Percentiles rank a stretch among this genome's conserved stretches.
phyloP scores from a whole-genome alignment of 352 stramenopile species.

The Phytophthora tubulina region DNA sequence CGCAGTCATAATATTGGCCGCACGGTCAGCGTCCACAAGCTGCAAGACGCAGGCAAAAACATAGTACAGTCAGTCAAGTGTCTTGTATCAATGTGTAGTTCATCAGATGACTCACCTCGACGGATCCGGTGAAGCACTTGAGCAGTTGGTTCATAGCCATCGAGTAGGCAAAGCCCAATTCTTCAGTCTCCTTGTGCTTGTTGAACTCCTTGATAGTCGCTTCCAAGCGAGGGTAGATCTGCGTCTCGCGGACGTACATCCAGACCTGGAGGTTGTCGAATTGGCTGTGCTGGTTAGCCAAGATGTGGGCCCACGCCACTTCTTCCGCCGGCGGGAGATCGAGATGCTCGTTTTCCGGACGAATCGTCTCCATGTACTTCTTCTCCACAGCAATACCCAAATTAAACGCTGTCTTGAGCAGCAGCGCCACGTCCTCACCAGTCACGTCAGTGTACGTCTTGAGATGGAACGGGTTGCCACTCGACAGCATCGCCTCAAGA shows the following conservation, averaged over 20 bases:
- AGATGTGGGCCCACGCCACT: constrained; percentile 83
- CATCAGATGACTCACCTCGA: constrained; percentile 63
- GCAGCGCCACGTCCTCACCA: constrained; percentile 74
- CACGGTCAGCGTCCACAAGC: constrained; percentile 63
- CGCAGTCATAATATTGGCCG: constrained; percentile 46
- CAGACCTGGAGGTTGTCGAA: constrained; percentile 91
- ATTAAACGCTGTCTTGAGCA: constrained; percentile 87
- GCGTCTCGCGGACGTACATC: constrained; percentile 83
- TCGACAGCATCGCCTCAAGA: constrained; percentile 69
- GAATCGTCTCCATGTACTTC: constrained; percentile 80
- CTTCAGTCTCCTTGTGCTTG: constrained; percentile 70
- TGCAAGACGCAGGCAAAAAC: constrained; percentile 25
- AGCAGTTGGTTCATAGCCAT: constrained; percentile 81
- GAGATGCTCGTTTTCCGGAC: constrained; percentile 51
- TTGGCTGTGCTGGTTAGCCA: constrained; percentile 82
- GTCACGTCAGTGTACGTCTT: constrained; percentile 50
- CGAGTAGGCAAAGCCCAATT: constrained; percentile 84
- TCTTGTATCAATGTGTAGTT: background rate
- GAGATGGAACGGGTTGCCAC: constrained; percentile 70
- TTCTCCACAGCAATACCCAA: constrained; percentile 83
- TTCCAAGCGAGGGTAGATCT: constrained; percentile 81
- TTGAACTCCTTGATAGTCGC: constrained; percentile 64
- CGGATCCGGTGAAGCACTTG: constrained; percentile 82
- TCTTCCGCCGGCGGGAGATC: constrained; percentile 61
- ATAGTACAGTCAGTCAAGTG: constrained; percentile 18